phyloP scores from a whole-genome alignment of 2,329 filamentous ascomycete species.

The Aureobasidium melanogenum region DNA sequence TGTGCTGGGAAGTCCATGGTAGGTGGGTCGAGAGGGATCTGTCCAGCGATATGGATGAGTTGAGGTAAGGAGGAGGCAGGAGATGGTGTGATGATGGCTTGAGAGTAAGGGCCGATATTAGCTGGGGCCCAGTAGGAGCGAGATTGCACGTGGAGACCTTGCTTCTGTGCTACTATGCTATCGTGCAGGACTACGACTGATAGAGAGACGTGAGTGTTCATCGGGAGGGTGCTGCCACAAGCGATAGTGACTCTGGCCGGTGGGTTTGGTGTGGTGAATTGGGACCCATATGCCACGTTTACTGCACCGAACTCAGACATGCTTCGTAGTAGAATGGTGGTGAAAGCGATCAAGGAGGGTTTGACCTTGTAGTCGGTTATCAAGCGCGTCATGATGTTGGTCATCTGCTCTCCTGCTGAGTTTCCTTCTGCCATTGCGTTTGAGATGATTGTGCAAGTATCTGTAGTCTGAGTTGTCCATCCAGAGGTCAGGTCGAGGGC shows the following conservation, averaged over 20 bases:
- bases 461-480: not conserved
- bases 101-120: slow-evolving; percentile 95
- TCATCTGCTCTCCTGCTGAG: slow-evolving; percentile 32
- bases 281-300: slow-evolving; percentile 65
- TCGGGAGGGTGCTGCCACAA: slow-evolving; percentile 58
- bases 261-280: slow-evolving; percentile 72
- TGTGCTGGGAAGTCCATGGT: slow-evolving; percentile 55
- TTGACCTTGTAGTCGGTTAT: slow-evolving; percentile 19
- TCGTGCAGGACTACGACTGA: slow-evolving; percentile 39
- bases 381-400: slow-evolving; percentile 31
- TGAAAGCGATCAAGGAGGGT: slow-evolving; percentile 29
- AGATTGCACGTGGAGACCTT: slow-evolving; percentile 78
- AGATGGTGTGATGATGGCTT: slow-evolving; percentile 57
- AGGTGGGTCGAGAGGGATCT: slow-evolving; percentile 78
- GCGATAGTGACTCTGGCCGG: slow-evolving; percentile 78
- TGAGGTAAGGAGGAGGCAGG: slow-evolving; percentile 5
- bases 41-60: slow-evolving; percentile 67
- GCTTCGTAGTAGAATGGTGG: slow-evolving; percentile 60
- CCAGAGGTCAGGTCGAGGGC: not conserved
- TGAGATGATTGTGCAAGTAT: slow-evolving; percentile 20
- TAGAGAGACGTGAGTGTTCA: slow-evolving; percentile 51
- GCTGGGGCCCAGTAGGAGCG: slow-evolving; percentile 95
- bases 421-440: slow-evolving; percentile 24
- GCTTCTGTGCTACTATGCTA: slow-evolving; percentile 16
- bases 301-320: slow-evolving; percentile 72